Evolutionary conservation across 306 rosid species (phyloP), one percentile per base, ranked within the genome.

Genomic region (Hippophae gyantsensis): DNA sequence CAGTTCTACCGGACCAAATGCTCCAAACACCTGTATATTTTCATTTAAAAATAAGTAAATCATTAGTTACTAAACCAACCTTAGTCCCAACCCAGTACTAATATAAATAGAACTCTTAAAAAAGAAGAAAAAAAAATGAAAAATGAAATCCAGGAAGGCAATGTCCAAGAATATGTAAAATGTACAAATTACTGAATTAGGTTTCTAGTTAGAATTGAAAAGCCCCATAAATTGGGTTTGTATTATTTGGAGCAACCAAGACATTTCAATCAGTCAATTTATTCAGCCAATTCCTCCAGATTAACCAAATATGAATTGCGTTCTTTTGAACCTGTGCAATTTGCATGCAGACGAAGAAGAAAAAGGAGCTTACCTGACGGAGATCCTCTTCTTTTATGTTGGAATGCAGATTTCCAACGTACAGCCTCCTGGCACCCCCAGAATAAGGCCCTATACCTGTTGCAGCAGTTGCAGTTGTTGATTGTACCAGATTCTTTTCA

Each of bases 1-100:
- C 63, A 88, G 81, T 73, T 92, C 99, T 62, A 92, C 90, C 51
- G 74, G 81, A 76, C 99, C 99, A 82, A 92, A 92, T 58, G 99
- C 93, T 80, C 89, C 99, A 74, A 92, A 92, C 56, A 92, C 99
- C 99, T 92, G 76, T 8, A 65, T 32, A 58, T 51, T 60, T 38
- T 48, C 51, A 70, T 48, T 11, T 23, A 14, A 50, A 41, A 65
- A 43, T 47, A 69, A 72, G 42, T 45, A 50, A 48, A 54, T 68
- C 40, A 56, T 48, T 66, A 44, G 50, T 65, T 40, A 71, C 14
- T 64, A 9, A 54, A 64, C 51, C 11, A 48, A 61, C 42, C 10
- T 13, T 23, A 54, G 14, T 47, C 40, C 42, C 1, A 54, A 50
- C 8, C 42, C 5, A 10, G 13, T 44, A 60, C 52, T 60, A 4